Conservation (phyloP, 202 grass and related monocot species). For the Sporobolus alterniflorus region DNA sequence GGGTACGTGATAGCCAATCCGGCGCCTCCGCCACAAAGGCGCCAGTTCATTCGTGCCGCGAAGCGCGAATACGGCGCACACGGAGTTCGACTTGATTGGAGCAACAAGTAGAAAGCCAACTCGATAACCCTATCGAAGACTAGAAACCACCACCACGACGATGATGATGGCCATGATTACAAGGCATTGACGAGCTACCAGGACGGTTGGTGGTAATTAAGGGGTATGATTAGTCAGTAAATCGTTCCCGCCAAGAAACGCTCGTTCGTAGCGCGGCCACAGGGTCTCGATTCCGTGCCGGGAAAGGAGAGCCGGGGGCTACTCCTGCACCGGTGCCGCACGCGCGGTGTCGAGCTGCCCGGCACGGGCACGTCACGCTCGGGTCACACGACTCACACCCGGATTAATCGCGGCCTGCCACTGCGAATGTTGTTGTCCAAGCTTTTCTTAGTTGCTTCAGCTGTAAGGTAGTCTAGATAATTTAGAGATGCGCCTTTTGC, state of each 20-base stretch:
- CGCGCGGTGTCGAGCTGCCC: background rate
- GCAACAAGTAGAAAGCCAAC: conserved; percentile 6
- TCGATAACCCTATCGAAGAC: background rate
- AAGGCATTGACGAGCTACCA: background rate
- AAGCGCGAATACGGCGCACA: background rate
- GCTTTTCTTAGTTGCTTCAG: background rate
- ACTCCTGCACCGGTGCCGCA: background rate
- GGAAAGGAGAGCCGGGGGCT: background rate
- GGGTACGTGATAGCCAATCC: background rate
- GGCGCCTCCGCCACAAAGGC: background rate
- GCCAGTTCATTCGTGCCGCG: background rate
- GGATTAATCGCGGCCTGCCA: conserved; percentile 32
- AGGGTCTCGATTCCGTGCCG: background rate
- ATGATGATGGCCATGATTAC: background rate
- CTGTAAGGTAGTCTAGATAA: background rate
- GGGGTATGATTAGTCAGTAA: background rate
- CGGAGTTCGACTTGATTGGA: background rate
- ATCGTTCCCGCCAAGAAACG: conserved; percentile 29
- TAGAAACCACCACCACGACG: background rate
- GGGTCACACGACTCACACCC: conserved; percentile 38
- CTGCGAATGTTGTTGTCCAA: background rate
- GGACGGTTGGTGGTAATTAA: background rate
- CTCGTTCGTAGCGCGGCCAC: background rate
- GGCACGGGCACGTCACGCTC: background rate
- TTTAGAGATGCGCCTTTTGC: conserved; percentile 1